Evolutionary conservation across 2,329 filamentous ascomycete genomes (phyloP), one percentile per base, ranked within the genome.

Genomic region (Trichoderma citrinoviride): DNA sequence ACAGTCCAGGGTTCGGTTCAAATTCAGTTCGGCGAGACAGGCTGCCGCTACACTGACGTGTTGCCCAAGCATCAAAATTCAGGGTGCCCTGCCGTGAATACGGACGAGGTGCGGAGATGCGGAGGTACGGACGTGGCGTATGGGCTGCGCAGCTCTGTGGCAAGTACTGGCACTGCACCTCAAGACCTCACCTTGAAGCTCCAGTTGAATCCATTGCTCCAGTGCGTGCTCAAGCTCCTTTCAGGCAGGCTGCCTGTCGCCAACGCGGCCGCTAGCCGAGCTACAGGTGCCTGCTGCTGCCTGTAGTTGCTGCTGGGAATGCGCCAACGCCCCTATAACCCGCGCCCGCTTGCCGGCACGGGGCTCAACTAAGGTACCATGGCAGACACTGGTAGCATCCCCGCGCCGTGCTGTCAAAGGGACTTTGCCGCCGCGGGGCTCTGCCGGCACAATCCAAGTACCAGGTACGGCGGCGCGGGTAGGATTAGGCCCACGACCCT

Each of bases 1-100:
- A 61, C 44, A 1, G 3, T 10, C 33, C 14, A 37, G 33, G 12
- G 12, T 14, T 14, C 12, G 5, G 12, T 37, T 37, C 33, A 5
- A 14, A 14, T 37, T 37, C 27, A 33, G 19, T 58, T 57, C 53
- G 53, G 53, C 54, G 53, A 61, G 64, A 50, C 64, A 65, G 64
- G 64, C 64, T 65, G 41, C 64, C 56, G 64, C 40, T 29, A 55
- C 12, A 37, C 64, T 65, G 64, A 65, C 64, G 64, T 65, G 56
- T 50, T 46, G 29, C 50, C 53, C 37, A 33, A 43, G 58, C 44
- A 47, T 52, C 29, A 10, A 33, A 33, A 8, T 10, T 37, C 12
- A 14, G 33, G 12, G 33, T 37, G 33, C 33, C 12, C 6, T 29
- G 7, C 5, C 27, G 6, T n/a, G n/a, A n/a, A 7, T 29, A 7